A percentile compares a stretch with the other conserved stretches of the same genome.
Conservation (phyloP, 1,139 yeast genomes). For the Wickerhamomyces sp. region DNA sequence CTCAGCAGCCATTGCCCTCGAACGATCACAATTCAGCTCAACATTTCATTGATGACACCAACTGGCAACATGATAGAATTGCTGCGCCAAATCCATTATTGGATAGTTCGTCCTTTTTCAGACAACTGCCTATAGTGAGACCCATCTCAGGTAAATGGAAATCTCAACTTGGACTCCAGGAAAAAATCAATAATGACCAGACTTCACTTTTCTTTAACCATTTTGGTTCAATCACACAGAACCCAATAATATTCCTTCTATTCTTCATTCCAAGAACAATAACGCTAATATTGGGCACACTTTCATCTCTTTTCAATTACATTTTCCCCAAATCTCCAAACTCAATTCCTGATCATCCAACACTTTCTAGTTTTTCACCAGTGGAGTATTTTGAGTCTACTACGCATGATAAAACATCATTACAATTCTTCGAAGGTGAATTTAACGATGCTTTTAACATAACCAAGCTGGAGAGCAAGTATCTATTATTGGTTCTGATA, state of each 20-base stretch:
- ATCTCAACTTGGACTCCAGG: conserved; percentile 12
- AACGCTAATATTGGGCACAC: conserved; percentile 16
- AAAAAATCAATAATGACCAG: background rate
- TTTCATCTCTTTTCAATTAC: conserved; percentile 10
- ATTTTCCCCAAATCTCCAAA: conserved; percentile 20
- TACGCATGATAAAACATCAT: conserved; percentile 14
- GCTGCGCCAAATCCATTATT: conserved; percentile 4
- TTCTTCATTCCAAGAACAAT: conserved; percentile 21
- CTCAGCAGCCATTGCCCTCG: conserved; percentile 14
- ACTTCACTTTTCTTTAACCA: background rate
- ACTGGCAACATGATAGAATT: conserved; percentile 3
- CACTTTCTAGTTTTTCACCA: conserved; percentile 10
- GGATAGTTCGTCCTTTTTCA: conserved; percentile 14
- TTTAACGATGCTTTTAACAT: conserved; percentile 29
- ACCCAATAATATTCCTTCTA: conserved; percentile 20
- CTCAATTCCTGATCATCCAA: conserved; percentile 16
- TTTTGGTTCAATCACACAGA: conserved; percentile 8
- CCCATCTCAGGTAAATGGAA: conserved; percentile 27
- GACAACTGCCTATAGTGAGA: conserved; percentile 27
- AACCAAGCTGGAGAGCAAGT: conserved; percentile 28
- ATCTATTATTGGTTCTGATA: conserved; percentile 27
- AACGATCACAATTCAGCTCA: conserved; percentile 2
- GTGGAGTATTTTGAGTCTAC: conserved; percentile 7
- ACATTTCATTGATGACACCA: background rate
- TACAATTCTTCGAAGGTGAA: conserved; percentile 16